phyloP scores from a whole-genome alignment of 2,329 filamentous ascomycete genomes.

The Phialemoniopsis sp. region DNA sequence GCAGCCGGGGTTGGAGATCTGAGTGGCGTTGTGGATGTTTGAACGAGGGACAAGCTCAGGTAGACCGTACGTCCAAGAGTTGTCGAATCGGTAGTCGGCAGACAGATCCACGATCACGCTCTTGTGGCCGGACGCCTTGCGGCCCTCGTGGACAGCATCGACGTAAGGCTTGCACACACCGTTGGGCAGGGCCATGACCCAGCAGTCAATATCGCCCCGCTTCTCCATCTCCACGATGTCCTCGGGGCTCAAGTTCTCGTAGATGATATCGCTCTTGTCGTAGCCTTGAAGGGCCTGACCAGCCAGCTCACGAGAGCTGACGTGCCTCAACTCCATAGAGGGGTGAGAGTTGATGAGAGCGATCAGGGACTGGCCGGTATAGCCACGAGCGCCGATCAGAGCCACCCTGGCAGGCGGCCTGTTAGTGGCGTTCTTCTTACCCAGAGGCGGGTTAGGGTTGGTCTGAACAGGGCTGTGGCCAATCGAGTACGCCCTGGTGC shows the following conservation, averaged over 20 bases:
- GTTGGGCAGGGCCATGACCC: slow-evolving; percentile 97
- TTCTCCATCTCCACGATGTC: slow-evolving; percentile 83
- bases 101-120: slow-evolving; percentile 89
- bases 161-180: slow-evolving; percentile 92
- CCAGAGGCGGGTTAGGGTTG: slow-evolving; percentile 87
- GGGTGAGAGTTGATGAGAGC: slow-evolving; percentile 84
- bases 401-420: slow-evolving; percentile 74
- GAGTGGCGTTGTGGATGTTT: slow-evolving; percentile 71
- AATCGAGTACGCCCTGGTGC: slow-evolving; percentile 2
- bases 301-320: slow-evolving; percentile 87
- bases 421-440: slow-evolving; percentile 84
- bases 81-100: slow-evolving; percentile 92
- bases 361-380: slow-evolving; percentile 89
- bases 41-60: slow-evolving; percentile 78
- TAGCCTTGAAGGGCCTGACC: slow-evolving; percentile 88
- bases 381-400: slow-evolving; percentile 87
- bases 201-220: slow-evolving; percentile 83
- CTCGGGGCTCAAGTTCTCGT: slow-evolving; percentile 84
- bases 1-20: slow-evolving; percentile 91
- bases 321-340: slow-evolving; percentile 83
- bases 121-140: slow-evolving; percentile 44
- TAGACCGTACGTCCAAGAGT: slow-evolving; percentile 82
- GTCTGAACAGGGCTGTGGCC: slow-evolving; percentile 50
- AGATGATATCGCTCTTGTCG: slow-evolving; percentile 84
- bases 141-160: slow-evolving; percentile 75